Evolutionary conservation across 768 basidiomycete species (phyloP).

Genomic region (Suillus fuscotomentosus): DNA sequence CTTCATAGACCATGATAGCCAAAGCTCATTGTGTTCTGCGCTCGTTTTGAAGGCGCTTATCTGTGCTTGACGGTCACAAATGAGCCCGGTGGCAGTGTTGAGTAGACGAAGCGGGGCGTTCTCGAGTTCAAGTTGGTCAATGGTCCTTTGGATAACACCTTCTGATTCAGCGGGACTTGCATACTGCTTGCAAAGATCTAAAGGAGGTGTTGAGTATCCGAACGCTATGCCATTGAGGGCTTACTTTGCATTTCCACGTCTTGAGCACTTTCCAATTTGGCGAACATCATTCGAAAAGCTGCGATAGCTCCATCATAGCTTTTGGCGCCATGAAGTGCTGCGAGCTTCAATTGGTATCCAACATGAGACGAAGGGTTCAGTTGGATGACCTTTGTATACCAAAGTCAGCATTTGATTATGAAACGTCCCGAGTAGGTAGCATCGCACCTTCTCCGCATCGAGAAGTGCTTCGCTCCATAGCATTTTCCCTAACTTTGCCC

Average conservation of each 20-base stretch:
- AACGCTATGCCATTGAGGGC: background rate
- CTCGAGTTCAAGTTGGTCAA: background rate
- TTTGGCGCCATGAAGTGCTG: background rate
- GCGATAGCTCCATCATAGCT: background rate
- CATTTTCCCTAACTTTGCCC: too few relatives aligned
- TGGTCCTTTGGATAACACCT: background rate
- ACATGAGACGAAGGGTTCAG: background rate
- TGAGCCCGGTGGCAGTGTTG: background rate
- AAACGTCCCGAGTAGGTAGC: background rate
- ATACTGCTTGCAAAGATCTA: background rate
- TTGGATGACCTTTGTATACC: background rate
- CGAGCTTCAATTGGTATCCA: background rate
- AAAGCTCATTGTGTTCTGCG: background rate
- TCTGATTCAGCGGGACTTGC: background rate
- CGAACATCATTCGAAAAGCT: background rate
- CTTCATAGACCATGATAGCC: background rate
- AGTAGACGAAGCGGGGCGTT: background rate
- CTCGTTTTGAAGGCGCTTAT: background rate
- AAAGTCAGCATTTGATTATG: background rate
- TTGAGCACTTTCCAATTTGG: background rate
- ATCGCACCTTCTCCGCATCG: too few relatives aligned
- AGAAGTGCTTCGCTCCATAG: too few relatives aligned
- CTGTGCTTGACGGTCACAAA: background rate
- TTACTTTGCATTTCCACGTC: background rate
- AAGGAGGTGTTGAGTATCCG: background rate